phyloP scores from a whole-genome alignment of 257 asterid genomes.

The Plantago major region DNA sequence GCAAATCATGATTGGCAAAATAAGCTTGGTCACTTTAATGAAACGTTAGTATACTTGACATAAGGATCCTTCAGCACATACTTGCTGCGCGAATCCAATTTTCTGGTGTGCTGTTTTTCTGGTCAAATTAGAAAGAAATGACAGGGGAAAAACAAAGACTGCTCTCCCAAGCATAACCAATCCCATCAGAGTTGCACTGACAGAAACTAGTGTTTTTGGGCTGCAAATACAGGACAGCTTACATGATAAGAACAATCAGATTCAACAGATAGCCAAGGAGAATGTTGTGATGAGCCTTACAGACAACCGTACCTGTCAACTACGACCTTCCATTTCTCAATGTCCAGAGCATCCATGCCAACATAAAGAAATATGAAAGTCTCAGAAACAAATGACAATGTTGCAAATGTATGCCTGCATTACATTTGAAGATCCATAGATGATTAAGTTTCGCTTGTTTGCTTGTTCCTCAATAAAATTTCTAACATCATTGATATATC shows the following conservation, averaged over 20 bases:
- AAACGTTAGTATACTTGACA: constrained; percentile 15
- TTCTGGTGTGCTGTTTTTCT: constrained; percentile 53
- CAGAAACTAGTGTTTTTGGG: constrained; percentile 57
- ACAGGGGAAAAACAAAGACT: constrained; percentile 85
- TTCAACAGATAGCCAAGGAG: constrained; percentile 4
- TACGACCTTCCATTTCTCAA: constrained; percentile 55
- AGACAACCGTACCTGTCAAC: constrained; percentile 38
- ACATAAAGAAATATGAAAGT: constrained; percentile 58
- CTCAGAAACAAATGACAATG: constrained; percentile 65
- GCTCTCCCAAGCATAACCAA: constrained; percentile 83
- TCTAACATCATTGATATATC: too few relatives aligned
- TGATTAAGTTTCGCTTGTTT: too few relatives aligned
- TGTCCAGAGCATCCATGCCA: constrained; percentile 74
- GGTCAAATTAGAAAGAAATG: constrained; percentile 69
- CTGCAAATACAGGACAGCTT: constrained; percentile 33
- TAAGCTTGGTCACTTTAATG: constrained; percentile 15
- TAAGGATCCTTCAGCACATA: constrained; percentile 27
- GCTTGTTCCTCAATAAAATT: too few relatives aligned
- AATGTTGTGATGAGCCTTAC: constrained; percentile 3
- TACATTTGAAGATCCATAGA: constrained; percentile 13
- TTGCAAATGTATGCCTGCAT: constrained; percentile 63
- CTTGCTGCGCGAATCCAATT: constrained; percentile 73
- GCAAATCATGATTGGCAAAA: constrained; percentile 10
- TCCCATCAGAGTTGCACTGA: constrained; percentile 82
- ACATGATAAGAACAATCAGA: constrained; percentile 8